Evolutionary conservation across 768 basidiomycete species (phyloP), one percentile per base, ranked within the genome.

Genomic region (Suillus cothurnatus): DNA sequence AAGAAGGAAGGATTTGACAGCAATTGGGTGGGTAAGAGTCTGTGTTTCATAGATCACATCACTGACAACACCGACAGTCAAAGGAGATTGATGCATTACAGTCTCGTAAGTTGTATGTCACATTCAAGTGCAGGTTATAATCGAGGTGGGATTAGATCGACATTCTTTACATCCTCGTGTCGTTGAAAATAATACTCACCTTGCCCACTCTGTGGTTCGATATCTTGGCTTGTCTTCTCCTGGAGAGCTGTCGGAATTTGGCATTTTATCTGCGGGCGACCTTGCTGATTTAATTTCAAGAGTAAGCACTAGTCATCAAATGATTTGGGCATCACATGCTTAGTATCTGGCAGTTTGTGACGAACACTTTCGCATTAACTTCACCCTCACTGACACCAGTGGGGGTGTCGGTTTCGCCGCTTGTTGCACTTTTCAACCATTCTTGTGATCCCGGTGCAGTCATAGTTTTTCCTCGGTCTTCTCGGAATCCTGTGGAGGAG

Each of bases 281-380:
- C 80, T 95, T 17, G 86, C 91, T 1, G 86, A 88, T 68, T 71
- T 90, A 31, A 85, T 91, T 58, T 94, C 93, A n/a, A 81, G 86
- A 62, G 93, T 93, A 69, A 45, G 85, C 76, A 41, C 6, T 45
- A 36, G 12, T 55, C 31, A 55, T 3, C 3, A 7, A 41, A 39
- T 61, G 23, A 15, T 60, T 49, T 31, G 32, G 11, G 28, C 17
- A 45, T 11, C 31, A 12, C 12, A 43, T 9, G 41, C 26, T 55
- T 62, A 36, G 4, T 23, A 15, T 26, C 38, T 7, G 43, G 32
- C 61, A 99, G 95, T 95, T 98, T 73, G 86, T 88, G 12, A 92
- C 93, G 8, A 99, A 99, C 74, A 90, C 97, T 0, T 92, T 98
- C 72, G 91, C 95, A 0, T 78, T 97, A 12, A 90, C 94, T 1